Base-by-base conservation (phyloP, 164 flowering plant species). In the Magnolia changhungtana region DNA sequence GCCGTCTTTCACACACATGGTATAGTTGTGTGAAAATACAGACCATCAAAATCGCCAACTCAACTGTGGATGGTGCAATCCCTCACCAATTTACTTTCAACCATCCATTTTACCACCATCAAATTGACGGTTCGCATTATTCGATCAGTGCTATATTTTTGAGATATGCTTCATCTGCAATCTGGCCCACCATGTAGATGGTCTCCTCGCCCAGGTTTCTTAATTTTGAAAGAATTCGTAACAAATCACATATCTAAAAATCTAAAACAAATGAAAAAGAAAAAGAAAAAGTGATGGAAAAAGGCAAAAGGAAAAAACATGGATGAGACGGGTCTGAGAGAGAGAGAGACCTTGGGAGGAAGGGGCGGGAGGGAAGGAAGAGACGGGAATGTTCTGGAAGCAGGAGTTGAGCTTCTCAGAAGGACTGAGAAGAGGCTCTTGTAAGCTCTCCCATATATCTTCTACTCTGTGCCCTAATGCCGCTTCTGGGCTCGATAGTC, bases 351-450 rank as follows among this genome's bases (percentile, higher is more conserved):
- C 93, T 87, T 88, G 86, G 27, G 89, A 83, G 19, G 87, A 81
- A 78, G 92, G 84, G 31, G 95, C 85, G 13, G 82, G 88, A 67
- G 99, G 99, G 69, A 94, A 96, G 9, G 90, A 85, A 77, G 98
- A 92, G 65, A 96, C 97, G 29, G 91, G 93, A 70, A 96, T 87
- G 78, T 88, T 86, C 74, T 96, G 97, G 64, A 96, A 96, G 83
- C 99, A 96, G 59, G 99, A 95, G 64, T 96, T 96, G 75, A 96
- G 96, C 85, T 96, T 96, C 84, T 96, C 98, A 20, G 93, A 90
- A 13, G 98, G 97, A 74, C 82, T 88, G 10, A 96, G 86, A 87
- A 90, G 93, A 4, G 98, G 90, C 76, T 87, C 90, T 73, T 86
- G 91, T 0, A 86, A 78, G 61, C 61, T 55, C 59, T 92, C 97